Evolutionary conservation across 192 early-diverging fungal species (phyloP), one percentile per base, ranked within the genome.

Genomic region (Backusella macrospora): DNA sequence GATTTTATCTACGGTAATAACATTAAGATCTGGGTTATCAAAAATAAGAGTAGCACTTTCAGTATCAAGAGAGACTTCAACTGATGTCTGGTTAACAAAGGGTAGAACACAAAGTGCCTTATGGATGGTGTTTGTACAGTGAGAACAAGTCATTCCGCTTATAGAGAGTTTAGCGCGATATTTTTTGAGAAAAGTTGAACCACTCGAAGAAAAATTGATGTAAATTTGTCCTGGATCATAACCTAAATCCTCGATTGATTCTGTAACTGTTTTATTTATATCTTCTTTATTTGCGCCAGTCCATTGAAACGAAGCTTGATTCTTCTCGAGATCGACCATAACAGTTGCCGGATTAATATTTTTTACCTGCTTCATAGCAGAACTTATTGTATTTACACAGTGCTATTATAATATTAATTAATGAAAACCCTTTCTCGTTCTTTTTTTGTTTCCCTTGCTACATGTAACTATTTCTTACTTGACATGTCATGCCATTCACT

Each of bases 241-340:
- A 16, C 93, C 93, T 69, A 87, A 86, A 49, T 89, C 86, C 65
- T 93, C 88, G 15, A 94, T 93, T 2, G 18, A 9, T n/a, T 66
- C 65, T 15, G 63, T 65, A 14, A n/a, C 6, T 8, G 8, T 13
- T 34, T 8, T 65, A 13, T 39, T 65, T 10, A 65, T 65, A 5
- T 65, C 63, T 39, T 65, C 15, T 5, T 18, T 68, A 23, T 45
- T 40, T 18, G 40, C 18, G 5, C 38, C 38, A 18, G 65, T 21
- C 65, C 40, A 38, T 43, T 66, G 46, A 48, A 70, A 70, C 45
- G 46, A 47, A 12, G 47, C 46, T 37, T 49, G 34, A 7, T 26
- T 37, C 12, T 70, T 49, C 14, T 70, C 37, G 21, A 71, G 48
- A 59, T 52, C 48, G 37, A 71, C 55, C 2, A 42, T 23, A 15